Evolutionary conservation across 176 grass and related monocot genomes (phyloP).

Genomic region (Chloris gayana): DNA sequence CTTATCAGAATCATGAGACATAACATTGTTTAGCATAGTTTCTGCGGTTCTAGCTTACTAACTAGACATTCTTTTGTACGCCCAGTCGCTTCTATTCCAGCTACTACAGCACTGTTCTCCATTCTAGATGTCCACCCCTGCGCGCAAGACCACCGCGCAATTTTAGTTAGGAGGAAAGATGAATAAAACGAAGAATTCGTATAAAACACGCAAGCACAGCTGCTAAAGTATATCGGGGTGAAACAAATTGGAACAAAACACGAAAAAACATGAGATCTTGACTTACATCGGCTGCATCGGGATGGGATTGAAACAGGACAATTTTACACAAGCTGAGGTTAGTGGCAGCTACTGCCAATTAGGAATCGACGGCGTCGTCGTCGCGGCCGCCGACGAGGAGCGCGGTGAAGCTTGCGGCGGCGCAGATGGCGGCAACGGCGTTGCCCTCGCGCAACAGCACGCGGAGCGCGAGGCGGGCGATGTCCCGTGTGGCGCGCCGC

Average conservation of each 20-base stretch:
- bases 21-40: too few species aligned
- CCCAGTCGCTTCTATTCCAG: not conserved
- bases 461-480: constrained; percentile 58
- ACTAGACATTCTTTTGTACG: not conserved
- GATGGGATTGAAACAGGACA: not conserved
- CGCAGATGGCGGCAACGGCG: constrained; percentile 58
- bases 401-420: constrained; percentile 54
- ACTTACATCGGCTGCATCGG: not conserved
- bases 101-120: not conserved
- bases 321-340: not conserved
- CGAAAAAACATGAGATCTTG: not conserved
- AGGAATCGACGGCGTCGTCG: not conserved
- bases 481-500: constrained; percentile 60
- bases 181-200: not conserved
- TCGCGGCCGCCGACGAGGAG: constrained; percentile 22
- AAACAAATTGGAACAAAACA: not conserved
- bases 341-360: not conserved
- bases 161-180: too few species aligned
- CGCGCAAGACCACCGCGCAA: not conserved
- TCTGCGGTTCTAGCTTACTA: too few species aligned
- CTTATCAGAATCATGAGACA: too few species aligned
- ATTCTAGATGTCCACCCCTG: constrained; percentile 1
- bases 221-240: not conserved
- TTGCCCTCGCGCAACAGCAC: constrained; percentile 67
- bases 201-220: not conserved